A percentile compares a stretch with the other conserved stretches of the same genome.
These are phyloP conservation scores for Suillus bovinus DNA, from an alignment of 768 basidiomycete genomes.

Conservation along the genomic window DNA sequence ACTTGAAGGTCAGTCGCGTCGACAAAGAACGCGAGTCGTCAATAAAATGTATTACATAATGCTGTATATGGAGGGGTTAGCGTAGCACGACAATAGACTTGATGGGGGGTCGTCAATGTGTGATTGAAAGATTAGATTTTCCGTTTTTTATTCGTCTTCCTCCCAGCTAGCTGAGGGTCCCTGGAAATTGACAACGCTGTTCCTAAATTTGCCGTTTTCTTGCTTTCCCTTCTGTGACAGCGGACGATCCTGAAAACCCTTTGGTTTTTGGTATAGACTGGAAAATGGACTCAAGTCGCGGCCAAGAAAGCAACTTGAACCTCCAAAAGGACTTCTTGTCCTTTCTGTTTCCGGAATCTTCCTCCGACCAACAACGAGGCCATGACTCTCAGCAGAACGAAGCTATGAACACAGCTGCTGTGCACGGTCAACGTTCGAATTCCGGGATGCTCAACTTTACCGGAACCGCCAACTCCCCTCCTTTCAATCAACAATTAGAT, in stretches of 20 bases:
- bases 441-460: conserved; percentile 8
- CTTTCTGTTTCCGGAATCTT: conserved; percentile 34
- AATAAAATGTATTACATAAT: neutral
- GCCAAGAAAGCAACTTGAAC: conserved; percentile 27
- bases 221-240: conserved; percentile 2
- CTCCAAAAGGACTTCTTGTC: conserved; percentile 36
- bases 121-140: conserved; percentile 8
- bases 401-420: conserved; percentile 2
- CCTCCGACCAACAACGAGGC: conserved; percentile 25
- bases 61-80: neutral
- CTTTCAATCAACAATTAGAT: conserved; percentile 44
- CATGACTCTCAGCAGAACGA: conserved; percentile 26
- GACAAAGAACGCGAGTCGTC: neutral
- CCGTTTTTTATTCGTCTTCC: too few relatives aligned
- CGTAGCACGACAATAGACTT: neutral
- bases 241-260: neutral
- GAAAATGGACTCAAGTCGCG: conserved; percentile 26
- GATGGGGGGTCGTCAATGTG: neutral
- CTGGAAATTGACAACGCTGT: neutral
- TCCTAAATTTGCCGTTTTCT: neutral
- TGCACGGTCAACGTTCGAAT: conserved; percentile 18
- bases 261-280: neutral
- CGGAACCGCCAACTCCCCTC: conserved; percentile 11
- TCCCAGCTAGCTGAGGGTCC: too few relatives aligned
- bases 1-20: conserved; percentile 3